These are phyloP conservation scores for Dendrobium catenatum DNA, from an alignment of 106 monocot species.

Conservation along the genomic window DNA sequence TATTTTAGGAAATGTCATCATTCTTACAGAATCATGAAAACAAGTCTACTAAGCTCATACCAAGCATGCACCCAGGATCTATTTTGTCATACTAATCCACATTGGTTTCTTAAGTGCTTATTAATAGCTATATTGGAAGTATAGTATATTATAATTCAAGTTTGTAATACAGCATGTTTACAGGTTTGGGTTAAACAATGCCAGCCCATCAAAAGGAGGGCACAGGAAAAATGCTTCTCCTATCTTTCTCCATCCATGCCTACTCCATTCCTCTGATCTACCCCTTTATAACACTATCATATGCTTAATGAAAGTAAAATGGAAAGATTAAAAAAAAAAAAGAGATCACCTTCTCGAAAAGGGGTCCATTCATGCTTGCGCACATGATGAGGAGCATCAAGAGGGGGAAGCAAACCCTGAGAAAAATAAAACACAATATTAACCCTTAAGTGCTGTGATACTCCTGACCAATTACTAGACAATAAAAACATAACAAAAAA, in stretches of 20 bases:
- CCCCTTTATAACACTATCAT: background rate
- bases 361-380: constrained; percentile 95
- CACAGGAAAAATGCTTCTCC: background rate
- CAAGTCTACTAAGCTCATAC: background rate
- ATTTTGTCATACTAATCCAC: background rate
- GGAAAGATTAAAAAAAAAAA: background rate
- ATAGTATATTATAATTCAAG: background rate
- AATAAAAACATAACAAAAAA: background rate
- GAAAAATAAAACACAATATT: background rate
- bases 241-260: background rate
- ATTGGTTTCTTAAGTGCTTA: background rate
- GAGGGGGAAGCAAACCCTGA: constrained; percentile 90
- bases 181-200: background rate
- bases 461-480: background rate
- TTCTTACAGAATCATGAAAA: background rate
- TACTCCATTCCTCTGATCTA: background rate
- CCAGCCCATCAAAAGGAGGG: background rate
- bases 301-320: constrained; percentile 1
- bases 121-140: background rate
- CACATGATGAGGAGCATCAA: constrained; percentile 98
- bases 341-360: constrained; percentile 74
- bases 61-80: background rate
- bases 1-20: background rate
- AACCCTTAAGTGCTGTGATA: background rate
- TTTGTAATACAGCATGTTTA: background rate